Conservation (phyloP, 768 basidiomycete genomes). For the Serendipita sp. region DNA sequence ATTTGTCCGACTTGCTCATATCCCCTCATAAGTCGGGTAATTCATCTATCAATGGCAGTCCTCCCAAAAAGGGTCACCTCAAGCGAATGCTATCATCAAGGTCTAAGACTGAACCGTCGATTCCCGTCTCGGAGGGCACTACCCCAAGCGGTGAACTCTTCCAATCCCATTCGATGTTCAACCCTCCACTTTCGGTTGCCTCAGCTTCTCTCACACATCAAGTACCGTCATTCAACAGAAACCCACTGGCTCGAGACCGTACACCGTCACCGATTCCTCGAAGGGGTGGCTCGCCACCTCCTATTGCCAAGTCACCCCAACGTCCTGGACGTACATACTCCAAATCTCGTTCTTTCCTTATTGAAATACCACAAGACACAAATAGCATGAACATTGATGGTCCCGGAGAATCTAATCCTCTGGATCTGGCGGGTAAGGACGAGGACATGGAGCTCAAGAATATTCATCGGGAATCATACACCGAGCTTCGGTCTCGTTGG, state of each 20-base stretch:
- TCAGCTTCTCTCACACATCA: background rate
- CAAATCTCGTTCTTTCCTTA: background rate
- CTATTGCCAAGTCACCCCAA: background rate
- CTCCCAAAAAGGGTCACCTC: background rate
- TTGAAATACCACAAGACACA: background rate
- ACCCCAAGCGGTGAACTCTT: background rate
- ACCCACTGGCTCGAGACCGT: background rate
- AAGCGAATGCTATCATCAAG: constrained; percentile 1
- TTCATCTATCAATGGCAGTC: background rate
- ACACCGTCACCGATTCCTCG: background rate
- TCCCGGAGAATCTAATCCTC: too few species aligned
- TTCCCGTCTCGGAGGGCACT: background rate
- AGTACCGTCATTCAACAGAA: background rate
- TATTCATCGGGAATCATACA: constrained; percentile 50
- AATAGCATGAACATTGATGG: background rate
- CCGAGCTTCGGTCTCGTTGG: constrained; percentile 58
- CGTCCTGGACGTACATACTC: background rate
- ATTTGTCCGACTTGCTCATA: background rate
- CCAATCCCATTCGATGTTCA: background rate
- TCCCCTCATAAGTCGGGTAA: constrained; percentile 2
- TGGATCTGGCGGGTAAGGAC: background rate
- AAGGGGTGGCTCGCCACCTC: background rate
- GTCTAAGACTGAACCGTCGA: background rate
- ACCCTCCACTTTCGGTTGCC: background rate
- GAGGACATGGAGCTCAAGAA: background rate